These are phyloP conservation scores for Grigorovia transvaalensis DNA, from an alignment of 805 yeast genomes.

Conservation along the genomic window DNA sequence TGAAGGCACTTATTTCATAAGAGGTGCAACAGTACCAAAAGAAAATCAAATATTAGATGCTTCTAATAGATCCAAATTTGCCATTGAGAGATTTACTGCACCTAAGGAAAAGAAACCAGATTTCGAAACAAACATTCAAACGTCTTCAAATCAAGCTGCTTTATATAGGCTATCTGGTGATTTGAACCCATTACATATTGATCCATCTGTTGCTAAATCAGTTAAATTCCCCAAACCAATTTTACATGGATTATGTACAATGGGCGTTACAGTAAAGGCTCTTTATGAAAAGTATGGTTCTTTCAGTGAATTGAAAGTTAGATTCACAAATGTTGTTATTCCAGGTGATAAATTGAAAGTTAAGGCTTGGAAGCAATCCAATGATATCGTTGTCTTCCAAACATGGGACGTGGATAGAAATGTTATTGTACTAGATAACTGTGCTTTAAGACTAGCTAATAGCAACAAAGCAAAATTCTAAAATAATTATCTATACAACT, in stretches of 20 bases:
- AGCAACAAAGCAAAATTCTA: constrained; percentile 23
- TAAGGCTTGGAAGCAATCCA: constrained; percentile 72
- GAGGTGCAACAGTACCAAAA: constrained; percentile 52
- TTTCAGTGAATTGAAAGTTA: constrained; percentile 74
- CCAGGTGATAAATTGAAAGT: constrained; percentile 87
- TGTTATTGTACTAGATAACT: constrained; percentile 71
- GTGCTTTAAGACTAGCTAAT: constrained; percentile 57
- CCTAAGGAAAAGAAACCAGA: constrained; percentile 56
- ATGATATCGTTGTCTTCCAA: constrained; percentile 62
- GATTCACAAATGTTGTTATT: constrained; percentile 85
- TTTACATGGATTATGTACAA: constrained; percentile 82
- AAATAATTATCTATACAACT: background rate
- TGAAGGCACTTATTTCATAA: constrained; percentile 74
- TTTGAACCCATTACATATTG: constrained; percentile 90
- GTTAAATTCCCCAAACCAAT: constrained; percentile 83
- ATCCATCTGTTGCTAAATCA: constrained; percentile 79
- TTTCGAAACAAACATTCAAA: constrained; percentile 46
- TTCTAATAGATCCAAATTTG: constrained; percentile 45
- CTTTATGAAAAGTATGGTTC: constrained; percentile 72
- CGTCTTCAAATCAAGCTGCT: constrained; percentile 70
- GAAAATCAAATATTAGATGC: constrained; percentile 37
- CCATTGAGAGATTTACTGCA: constrained; percentile 51
- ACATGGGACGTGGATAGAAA: constrained; percentile 71
- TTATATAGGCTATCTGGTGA: constrained; percentile 88
- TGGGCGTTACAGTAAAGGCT: constrained; percentile 72